Conservation (phyloP, 306 rosid species). For the Cicer judaicum region DNA sequence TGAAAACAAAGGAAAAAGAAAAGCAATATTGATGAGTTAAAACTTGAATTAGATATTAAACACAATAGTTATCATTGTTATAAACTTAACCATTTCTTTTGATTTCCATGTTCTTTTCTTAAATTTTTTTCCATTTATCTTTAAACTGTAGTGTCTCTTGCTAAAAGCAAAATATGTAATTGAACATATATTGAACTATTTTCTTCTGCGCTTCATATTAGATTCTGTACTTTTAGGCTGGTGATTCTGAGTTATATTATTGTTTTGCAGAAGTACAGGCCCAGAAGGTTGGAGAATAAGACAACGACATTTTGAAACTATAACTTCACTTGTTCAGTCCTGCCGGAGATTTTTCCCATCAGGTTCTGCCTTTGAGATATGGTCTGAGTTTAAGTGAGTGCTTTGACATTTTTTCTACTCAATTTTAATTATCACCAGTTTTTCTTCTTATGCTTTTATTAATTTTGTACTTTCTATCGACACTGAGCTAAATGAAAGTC, state of each 20-base stretch:
- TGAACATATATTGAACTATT: neutral
- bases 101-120: slow-evolving; percentile 36
- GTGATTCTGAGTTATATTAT: slow-evolving; percentile 42
- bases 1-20: slow-evolving; percentile 30
- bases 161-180: slow-evolving; percentile 34
- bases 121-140: slow-evolving; percentile 13
- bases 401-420: slow-evolving; percentile 44
- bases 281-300: slow-evolving; percentile 99
- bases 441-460: slow-evolving; percentile 38
- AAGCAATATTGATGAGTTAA: slow-evolving; percentile 21
- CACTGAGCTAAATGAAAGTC: slow-evolving; percentile 31
- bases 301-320: slow-evolving; percentile 88
- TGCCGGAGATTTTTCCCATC: slow-evolving; percentile 92
- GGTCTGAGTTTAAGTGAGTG: slow-evolving; percentile 94
- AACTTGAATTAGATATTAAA: slow-evolving; percentile 28
- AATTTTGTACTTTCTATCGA: slow-evolving; percentile 32
- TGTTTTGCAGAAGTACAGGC: slow-evolving; percentile 80
- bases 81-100: slow-evolving; percentile 24
- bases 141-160: slow-evolving; percentile 33
- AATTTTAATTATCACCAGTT: slow-evolving; percentile 29
- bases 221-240: slow-evolving; percentile 27
- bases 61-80: slow-evolving; percentile 11
- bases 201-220: slow-evolving; percentile 24
- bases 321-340: slow-evolving; percentile 92
- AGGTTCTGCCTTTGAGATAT: slow-evolving; percentile 95